These are phyloP conservation scores for Austroboletus novae-zelandiae DNA, from an alignment of 1,284 basidiomycete genomes.

Conservation along the genomic window DNA sequence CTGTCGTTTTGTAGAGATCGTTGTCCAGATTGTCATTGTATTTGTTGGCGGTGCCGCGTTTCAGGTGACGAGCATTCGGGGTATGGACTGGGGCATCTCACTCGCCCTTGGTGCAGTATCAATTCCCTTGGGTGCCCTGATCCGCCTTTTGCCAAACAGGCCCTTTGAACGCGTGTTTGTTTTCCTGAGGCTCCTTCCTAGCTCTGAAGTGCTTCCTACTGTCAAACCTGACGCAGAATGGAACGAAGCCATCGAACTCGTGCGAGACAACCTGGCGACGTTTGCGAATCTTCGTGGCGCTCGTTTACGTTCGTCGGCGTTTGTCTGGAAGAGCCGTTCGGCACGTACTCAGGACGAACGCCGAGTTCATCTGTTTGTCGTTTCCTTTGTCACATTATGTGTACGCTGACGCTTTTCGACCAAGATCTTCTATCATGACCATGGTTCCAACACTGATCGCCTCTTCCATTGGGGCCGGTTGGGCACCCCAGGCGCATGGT, in stretches of 20 bases:
- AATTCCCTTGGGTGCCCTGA: conserved; percentile 82
- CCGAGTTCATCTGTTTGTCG: conserved; percentile 38
- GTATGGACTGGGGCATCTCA: conserved; percentile 92
- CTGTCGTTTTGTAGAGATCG: conserved; percentile 61
- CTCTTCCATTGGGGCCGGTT: conserved; percentile 82
- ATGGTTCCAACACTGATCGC: conserved; percentile 89
- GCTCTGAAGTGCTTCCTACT: conserved; percentile 70
- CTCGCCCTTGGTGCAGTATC: conserved; percentile 85
- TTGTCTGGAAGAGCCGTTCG: conserved; percentile 76
- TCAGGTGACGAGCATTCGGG: conserved; percentile 78
- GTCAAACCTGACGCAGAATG: conserved; percentile 63
- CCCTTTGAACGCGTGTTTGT: conserved; percentile 79
- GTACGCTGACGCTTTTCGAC: conserved; percentile 4
- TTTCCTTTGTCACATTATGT: neutral
- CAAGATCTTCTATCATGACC: conserved; percentile 69
- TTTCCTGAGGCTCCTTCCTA: conserved; percentile 61
- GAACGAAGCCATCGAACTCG: conserved; percentile 69
- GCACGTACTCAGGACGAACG: conserved; percentile 53
- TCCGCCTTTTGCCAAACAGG: conserved; percentile 80
- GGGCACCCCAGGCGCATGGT: conserved; percentile 53
- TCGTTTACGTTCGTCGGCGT: conserved; percentile 77
- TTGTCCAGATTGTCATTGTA: conserved; percentile 84
- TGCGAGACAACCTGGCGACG: conserved; percentile 82
- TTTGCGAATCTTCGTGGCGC: conserved; percentile 85
- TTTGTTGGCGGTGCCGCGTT: conserved; percentile 92